Evolutionary conservation across 176 grass and related monocot species (phyloP).

Genomic region (Musa troglodytarum): DNA sequence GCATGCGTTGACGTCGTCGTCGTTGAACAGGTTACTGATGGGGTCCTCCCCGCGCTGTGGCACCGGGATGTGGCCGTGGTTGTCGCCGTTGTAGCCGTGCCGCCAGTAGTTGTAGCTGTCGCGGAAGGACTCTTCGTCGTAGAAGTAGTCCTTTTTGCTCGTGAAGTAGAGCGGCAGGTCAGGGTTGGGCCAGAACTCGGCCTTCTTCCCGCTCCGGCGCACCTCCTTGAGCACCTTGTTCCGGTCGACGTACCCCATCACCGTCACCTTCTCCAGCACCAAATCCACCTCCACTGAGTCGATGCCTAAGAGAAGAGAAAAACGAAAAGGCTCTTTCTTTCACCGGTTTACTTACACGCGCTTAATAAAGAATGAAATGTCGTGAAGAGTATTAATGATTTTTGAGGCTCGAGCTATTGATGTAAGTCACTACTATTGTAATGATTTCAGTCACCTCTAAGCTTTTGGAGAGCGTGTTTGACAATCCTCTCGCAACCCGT

Average conservation of each 20-base stretch:
- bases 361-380: no score
- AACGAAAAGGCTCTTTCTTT: no score
- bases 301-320: slow-evolving; percentile 25
- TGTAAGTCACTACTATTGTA: no score
- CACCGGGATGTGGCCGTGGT: slow-evolving; percentile 37
- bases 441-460: slow-evolving; percentile 29
- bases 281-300: slow-evolving; percentile 59
- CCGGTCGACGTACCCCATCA: slow-evolving; percentile 8
- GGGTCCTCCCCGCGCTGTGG: slow-evolving; percentile 62
- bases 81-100: slow-evolving; percentile 90
- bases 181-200: slow-evolving; percentile 16
- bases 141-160: slow-evolving; percentile 35
- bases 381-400: no score
- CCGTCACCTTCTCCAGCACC: slow-evolving; percentile 36
- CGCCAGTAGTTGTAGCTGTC: slow-evolving; percentile 56
- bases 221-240: slow-evolving; percentile 8
- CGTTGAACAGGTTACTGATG: slow-evolving; percentile 62
- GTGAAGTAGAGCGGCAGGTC: slow-evolving; percentile 13
- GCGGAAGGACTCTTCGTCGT: slow-evolving; percentile 78
- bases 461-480: slow-evolving; percentile 37
- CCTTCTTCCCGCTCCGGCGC: slow-evolving; percentile 13
- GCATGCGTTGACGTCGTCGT: slow-evolving; percentile 55
- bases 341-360: no score
- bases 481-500: slow-evolving; percentile 53
- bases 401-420: no score